A percentile compares a stretch with the other conserved stretches of the same genome.
Conservation (phyloP, 2,329 filamentous ascomycete genomes). For the Paramyrothecium sp. region DNA sequence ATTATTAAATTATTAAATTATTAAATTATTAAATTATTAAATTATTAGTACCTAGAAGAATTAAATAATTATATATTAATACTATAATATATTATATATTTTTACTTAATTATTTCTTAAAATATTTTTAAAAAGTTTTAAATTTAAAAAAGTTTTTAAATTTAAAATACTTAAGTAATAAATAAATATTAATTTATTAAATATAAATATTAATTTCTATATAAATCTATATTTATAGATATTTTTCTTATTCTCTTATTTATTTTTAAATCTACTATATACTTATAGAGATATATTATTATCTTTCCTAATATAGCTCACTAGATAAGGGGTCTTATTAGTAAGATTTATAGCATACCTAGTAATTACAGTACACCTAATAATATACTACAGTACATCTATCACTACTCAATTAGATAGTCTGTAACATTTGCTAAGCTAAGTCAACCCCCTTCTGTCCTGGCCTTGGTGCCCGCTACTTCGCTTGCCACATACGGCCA, state of each 20-base stretch:
- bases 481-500: no score
- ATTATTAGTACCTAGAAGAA: not conserved
- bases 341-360: no score
- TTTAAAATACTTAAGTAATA: not conserved
- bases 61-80: slow-evolving; percentile 1
- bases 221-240: not conserved
- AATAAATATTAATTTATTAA: not conserved
- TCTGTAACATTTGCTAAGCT: no score
- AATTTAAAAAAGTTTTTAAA: not conserved
- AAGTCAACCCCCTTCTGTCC: no score
- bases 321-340: no score
- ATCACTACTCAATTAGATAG: no score
- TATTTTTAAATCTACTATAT: not conserved
- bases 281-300: not conserved
- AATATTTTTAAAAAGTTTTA: not conserved
- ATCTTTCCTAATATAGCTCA: not conserved
- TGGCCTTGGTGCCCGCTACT: no score
- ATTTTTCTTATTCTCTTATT: not conserved
- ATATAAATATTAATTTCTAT: not conserved
- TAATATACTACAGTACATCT: no score
- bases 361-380: no score
- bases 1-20: not conserved
- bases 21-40: not conserved
- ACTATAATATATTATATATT: not conserved
- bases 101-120: not conserved